Evolutionary conservation across 306 rosid genomes (phyloP).

Genomic region (Coriaria nepalensis): DNA sequence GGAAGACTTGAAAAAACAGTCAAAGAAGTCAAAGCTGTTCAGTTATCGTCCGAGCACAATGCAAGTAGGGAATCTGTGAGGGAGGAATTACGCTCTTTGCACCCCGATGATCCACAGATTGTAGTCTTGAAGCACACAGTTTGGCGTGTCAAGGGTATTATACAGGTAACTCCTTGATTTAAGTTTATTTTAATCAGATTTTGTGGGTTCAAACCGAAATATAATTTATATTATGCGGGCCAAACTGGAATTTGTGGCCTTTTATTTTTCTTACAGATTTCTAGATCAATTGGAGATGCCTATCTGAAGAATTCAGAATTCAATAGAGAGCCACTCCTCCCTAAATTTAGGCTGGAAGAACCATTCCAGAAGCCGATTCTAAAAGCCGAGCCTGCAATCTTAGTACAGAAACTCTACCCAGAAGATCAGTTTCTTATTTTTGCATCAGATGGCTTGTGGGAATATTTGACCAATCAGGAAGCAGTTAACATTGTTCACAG

Average conservation of each 20-base stretch:
- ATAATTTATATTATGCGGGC: not conserved
- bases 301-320: constrained; percentile 76
- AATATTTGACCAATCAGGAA: constrained; percentile 76
- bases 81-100: constrained; percentile 59
- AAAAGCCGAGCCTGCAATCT: constrained; percentile 67
- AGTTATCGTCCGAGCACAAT: constrained; percentile 81
- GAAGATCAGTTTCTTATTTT: constrained; percentile 75
- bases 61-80: constrained; percentile 81
- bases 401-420: constrained; percentile 46
- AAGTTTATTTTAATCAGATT: constrained; percentile 12
- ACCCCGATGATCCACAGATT: constrained; percentile 90
- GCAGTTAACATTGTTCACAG: constrained; percentile 76
- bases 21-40: constrained; percentile 66
- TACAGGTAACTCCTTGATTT: constrained; percentile 48
- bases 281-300: constrained; percentile 96
- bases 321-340: constrained; percentile 57
- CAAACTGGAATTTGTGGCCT: not conserved
- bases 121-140: constrained; percentile 81
- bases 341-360: constrained; percentile 66
- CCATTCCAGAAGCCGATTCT: constrained; percentile 74
- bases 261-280: constrained; percentile 43
- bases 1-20: constrained; percentile 43
- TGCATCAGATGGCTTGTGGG: constrained; percentile 99
- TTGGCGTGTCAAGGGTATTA: constrained; percentile 99
- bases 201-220: not conserved